Evolutionary conservation across 2,329 filamentous ascomycete genomes (phyloP), one percentile per base, ranked within the genome.

Genomic region (Pseudogymnoascus sp.): DNA sequence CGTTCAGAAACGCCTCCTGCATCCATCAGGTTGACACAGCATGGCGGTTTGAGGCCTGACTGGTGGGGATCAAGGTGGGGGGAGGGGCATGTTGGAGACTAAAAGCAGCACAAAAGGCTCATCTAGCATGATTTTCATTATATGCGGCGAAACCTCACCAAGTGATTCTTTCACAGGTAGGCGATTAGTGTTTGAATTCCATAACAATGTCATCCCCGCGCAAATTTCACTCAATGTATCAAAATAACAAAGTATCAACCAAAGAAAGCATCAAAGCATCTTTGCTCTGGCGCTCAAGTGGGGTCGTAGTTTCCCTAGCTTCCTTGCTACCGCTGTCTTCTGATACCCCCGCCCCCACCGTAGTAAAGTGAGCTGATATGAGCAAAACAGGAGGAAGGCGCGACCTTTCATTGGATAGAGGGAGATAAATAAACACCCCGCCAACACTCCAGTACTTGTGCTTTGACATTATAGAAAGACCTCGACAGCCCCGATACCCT

Each of bases 141-240:
- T 55, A 31, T 55, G 29, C 27, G 8, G 8, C 48, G 8, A 33
- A 52, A 18, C 48, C 48, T 33, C 48, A 55, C 18, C 48, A 55
- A 55, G 21, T 33, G 21, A 18, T 33, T 18, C 2, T 31, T 18
- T 33, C 9, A 29, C n/a, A 2, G 27, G 27, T 55, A 55, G 48
- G 48, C 48, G 48, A 55, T 55, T 55, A 35, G 29, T 55, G 48
- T 33, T 55, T 13, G 48, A 55, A 55, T 55, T 35, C 48, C 48
- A 35, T 55, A 55, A 55, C 25, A 31, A 33, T 1, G 18, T 8
- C 15, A 21, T 55, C 8, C 10, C 5, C 15, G 29, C 9, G 48
- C 29, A 35, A 18, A n/a, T 55, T 5, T 35, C 15, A 21, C 6
- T 33, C 42, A 45, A 45, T 13, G n/a, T 27, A 27, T 45, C 27